Base-by-base conservation (phyloP, 1,139 yeast species). In the Pichia sp. region DNA sequence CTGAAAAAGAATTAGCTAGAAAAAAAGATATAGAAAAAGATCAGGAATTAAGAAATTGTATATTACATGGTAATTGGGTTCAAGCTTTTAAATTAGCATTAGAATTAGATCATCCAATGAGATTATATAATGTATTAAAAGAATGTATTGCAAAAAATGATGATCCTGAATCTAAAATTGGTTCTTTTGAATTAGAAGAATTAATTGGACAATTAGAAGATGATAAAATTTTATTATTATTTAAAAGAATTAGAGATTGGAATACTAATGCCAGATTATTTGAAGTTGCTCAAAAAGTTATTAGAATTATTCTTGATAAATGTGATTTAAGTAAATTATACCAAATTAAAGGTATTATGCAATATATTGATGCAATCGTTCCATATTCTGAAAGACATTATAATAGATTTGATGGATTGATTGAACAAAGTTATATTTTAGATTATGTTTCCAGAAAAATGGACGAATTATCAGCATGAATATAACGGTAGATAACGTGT, bases 331-430 rank as follows among this genome's bases (percentile, higher is more conserved):
- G 77, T 22, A 70, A 71, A 51, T 65, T 90, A 45, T 71, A 76
- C 52, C 79, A 78, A 53, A 72, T 86, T 35, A 83, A 82, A 3
- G 87, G 87, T 2, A 66, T 86, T 51, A 74, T 85, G 64, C 73
- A 71, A 45, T 65, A 82, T 20, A 70, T 90, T n/a, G 95, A 85
- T 48, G 73, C 82, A 25, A 73, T 89, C 46, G 66, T 87, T 44
- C 95, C 96, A 6, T 92, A 92, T 62, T 84, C 85, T 53, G 90
- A 87, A 59, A 78, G 97, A 59, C 98, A 92, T 62, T 82, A 73
- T 57, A 60, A 70, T 32, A 74, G 97, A 52, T 69, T 87, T 31
- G 95, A 87, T 52, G 87, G 77, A 39, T 68, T 92, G 61, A 67
- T 89, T 27, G 96, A 92, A 63, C 85, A 87, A 59, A 87, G 95